phyloP scores from a whole-genome alignment of 2,329 filamentous ascomycete genomes.

The Ophiocordyceps camponoti-leonardi region DNA sequence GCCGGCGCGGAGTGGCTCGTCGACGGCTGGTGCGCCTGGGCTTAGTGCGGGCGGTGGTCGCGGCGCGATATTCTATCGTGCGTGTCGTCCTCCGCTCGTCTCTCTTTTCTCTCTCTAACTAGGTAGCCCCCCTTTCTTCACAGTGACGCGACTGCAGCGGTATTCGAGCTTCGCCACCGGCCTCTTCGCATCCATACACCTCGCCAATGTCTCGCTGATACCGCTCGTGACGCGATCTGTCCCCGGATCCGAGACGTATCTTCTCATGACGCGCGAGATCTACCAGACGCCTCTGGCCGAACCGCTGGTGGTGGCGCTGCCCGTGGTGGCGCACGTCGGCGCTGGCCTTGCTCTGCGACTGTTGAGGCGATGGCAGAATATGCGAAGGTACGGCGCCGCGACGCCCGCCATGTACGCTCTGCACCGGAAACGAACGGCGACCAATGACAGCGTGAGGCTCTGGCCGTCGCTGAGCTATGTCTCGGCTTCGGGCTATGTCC shows the following conservation, averaged over 20 bases:
- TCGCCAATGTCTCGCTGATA: conserved; percentile 67
- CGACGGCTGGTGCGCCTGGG: conserved; percentile 26
- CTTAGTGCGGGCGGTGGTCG: conserved; percentile 43
- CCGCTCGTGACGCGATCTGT: conserved; percentile 60
- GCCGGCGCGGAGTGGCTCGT: conserved; percentile 7
- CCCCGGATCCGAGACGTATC: conserved; percentile 61
- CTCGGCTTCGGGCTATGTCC: conserved; percentile 53
- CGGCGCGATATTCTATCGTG: conserved; percentile 61
- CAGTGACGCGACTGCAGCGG: conserved; percentile 48
- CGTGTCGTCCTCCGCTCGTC: conserved; percentile 9
- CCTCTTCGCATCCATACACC: conserved; percentile 59
- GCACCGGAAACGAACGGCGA: conserved; percentile 7
- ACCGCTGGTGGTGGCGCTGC: conserved; percentile 60
- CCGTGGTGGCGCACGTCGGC: conserved; percentile 57
- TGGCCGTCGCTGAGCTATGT: conserved; percentile 62
- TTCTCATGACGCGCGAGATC: conserved; percentile 79
- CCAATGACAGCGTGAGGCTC: conserved; percentile 11
- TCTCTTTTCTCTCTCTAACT: background rate
- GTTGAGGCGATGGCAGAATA: conserved; percentile 53
- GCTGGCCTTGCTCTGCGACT: conserved; percentile 65
- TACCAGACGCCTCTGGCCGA: conserved; percentile 77
- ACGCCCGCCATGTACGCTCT: conserved; percentile 31
- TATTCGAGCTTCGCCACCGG: conserved; percentile 80
- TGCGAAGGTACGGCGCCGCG: conserved; percentile 58
- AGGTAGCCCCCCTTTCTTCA: background rate